Evolutionary conservation across 352 stramenopile species (phyloP).

Genomic region (Thraustotheca clavata): DNA sequence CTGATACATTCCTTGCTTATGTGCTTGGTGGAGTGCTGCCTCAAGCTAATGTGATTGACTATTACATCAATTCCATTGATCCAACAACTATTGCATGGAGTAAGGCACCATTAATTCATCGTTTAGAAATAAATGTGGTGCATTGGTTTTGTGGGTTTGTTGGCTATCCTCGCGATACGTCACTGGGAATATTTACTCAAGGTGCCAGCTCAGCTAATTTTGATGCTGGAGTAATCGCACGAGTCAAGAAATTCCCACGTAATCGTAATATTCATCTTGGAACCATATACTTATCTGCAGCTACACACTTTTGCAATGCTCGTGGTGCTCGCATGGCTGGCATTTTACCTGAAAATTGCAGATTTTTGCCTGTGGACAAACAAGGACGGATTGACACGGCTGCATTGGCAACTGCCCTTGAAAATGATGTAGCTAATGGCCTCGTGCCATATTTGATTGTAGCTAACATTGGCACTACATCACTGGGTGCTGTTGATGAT

Average conservation of each 20-base stretch:
- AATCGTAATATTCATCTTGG: not conserved
- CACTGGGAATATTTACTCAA: not conserved
- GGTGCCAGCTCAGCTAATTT: not conserved
- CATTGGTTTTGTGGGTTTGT: not conserved
- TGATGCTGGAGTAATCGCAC: not conserved
- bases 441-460: not conserved
- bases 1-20: not conserved
- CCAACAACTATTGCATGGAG: not conserved
- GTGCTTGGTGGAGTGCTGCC: not conserved
- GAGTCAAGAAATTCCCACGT: not conserved
- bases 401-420: not conserved
- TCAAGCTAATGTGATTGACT: not conserved
- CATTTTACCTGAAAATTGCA: not conserved
- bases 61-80: not conserved
- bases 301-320: not conserved
- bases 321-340: not conserved
- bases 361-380: not conserved
- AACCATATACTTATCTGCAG: not conserved
- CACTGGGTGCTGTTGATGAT: not conserved
- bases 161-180: not conserved
- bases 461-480: not conserved
- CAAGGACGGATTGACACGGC: not conserved
- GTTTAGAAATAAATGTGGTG: not conserved
- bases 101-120: not conserved
- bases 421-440: not conserved